Evolutionary conservation across 2,329 filamentous ascomycete genomes (phyloP), one percentile per base, ranked within the genome.

Genomic region (Colletotrichum gloeosporioides): DNA sequence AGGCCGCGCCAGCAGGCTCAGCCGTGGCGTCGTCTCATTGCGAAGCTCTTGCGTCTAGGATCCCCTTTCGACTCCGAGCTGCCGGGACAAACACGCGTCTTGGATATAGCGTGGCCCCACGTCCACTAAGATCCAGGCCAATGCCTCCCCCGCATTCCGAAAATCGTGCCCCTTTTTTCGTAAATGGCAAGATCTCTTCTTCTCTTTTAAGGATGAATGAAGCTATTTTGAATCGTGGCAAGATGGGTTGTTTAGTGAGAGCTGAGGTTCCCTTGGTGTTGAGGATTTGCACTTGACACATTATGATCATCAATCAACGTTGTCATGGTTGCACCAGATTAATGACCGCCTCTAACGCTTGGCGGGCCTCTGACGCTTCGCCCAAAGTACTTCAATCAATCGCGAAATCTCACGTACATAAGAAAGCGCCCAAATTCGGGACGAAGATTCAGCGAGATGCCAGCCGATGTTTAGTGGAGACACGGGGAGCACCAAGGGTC

Each of bases 21-120:
- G 25, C 34, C 49, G 29, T 59, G 36, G 39, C 29, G 39, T 67
- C 29, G 10, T 68, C 16, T 36, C 31, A 27, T n/a, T 69, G 49
- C 29, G 67, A 63, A 49, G 25, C n/a, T 53, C 13, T 15, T 32
- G 12, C 29, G 55, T 31, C 39, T 16, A 6, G 69, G 69, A 55
- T 59, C 10, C n/a, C 69, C 9, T 34, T 18, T 32, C 31, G 22
- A 62, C 36, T 32, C 73, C 64, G 34, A 57, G 57, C 25, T 59
- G 71, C 73, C 64, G 70, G 73, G 64, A 73, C 63, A 18, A 65
- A 64, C 27, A 73, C 57, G 70, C 64, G 73, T 76, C 59, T 76
- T 73, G 59, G 27, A 76, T 65, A 73, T 61, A 76, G 70, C 73
- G 57, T 57, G 13, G 73, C 16, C 64, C 70, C 70, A 61, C 44